These are phyloP conservation scores for Aureobasidium sp. DNA, from an alignment of 2,329 filamentous ascomycete genomes.

Conservation along the genomic window DNA sequence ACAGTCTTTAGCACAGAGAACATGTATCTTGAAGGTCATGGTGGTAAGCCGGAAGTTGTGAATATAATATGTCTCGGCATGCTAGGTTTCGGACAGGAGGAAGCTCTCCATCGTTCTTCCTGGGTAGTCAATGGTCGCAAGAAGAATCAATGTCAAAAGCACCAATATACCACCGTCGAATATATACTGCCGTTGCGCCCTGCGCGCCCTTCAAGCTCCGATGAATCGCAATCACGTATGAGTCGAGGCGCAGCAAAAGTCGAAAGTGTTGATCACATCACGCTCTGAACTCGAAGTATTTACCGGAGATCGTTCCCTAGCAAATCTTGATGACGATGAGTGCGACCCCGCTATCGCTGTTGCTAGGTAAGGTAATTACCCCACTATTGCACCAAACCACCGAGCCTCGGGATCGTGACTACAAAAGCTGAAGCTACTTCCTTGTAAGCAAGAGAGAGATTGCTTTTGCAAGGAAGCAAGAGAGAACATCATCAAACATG, in stretches of 20 bases:
- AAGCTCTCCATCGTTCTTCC: not conserved
- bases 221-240: not conserved
- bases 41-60: not conserved
- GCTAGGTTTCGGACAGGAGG: constrained; percentile 1
- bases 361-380: not conserved
- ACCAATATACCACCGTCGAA: not conserved
- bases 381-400: not conserved
- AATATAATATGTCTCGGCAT: too few species aligned
- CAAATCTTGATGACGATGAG: not conserved
- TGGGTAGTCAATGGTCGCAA: not conserved
- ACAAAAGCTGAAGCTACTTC: constrained; percentile 1
- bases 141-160: not conserved
- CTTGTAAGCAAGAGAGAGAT: not conserved
- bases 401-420: constrained; percentile 4
- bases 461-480: not conserved
- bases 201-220: not conserved
- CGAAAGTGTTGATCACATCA: not conserved
- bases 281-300: not conserved
- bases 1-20: not conserved
- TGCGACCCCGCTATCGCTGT: not conserved
- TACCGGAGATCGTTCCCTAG: not conserved
- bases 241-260: not conserved
- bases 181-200: not conserved
- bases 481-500: too few species aligned
- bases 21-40: not conserved